Evolutionary conservation across 257 asterid genomes (phyloP).

Genomic region (Rubia yunnanensis): DNA sequence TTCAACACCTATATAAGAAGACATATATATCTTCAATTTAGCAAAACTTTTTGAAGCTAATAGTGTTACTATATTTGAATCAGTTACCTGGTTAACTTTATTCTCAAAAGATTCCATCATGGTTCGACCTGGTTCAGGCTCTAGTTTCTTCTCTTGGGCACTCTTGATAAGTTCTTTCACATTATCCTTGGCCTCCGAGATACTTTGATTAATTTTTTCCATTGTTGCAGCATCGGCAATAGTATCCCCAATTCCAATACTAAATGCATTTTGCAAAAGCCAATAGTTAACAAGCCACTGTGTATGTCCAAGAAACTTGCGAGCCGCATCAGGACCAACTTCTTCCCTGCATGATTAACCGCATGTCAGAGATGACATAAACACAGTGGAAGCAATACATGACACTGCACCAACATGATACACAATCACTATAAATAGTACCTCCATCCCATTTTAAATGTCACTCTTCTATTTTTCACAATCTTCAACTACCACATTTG

Average conservation of each 20-base stretch:
- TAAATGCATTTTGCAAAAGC: constrained; percentile 92
- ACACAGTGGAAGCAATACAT: not conserved
- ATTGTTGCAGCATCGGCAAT: constrained; percentile 93
- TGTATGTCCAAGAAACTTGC: constrained; percentile 95
- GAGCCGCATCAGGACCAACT: constrained; percentile 99
- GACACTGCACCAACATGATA: not conserved
- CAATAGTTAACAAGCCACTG: constrained; percentile 99
- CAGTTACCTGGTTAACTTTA: constrained; percentile 84
- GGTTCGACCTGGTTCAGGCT: constrained; percentile 99
- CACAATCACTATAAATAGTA: not conserved
- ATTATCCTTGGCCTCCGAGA: constrained; percentile 74
- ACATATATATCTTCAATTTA: constrained; percentile 4
- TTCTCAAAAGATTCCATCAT: constrained; percentile 96
- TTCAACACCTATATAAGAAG: constrained; percentile 67
- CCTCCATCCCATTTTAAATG: not conserved
- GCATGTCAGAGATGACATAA: constrained; percentile 7
- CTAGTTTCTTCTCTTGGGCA: constrained; percentile 70
- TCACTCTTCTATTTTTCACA: not conserved
- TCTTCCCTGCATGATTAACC: constrained; percentile 68
- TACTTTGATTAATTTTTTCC: constrained; percentile 78
- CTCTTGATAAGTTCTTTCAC: constrained; percentile 78
- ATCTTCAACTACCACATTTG: not conserved
- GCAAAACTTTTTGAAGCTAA: not conserved
- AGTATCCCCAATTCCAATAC: constrained; percentile 98
- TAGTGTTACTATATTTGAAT: not conserved